phyloP scores from a whole-genome alignment of 169 alveolate genomes.

The Neospora caninum region DNA sequence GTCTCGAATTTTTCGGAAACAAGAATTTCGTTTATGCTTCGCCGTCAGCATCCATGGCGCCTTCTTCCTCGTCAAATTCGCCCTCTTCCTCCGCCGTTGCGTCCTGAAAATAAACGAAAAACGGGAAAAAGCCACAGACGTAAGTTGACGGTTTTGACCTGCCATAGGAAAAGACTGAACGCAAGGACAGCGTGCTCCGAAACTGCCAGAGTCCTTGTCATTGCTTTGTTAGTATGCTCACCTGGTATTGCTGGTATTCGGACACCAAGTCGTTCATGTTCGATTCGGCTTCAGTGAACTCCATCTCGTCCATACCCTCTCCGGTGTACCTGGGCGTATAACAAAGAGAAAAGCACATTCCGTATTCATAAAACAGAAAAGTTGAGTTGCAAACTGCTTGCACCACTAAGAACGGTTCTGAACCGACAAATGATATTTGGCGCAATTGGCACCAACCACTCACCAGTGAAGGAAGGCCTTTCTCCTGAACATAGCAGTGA shows the following conservation, averaged over 20 bases:
- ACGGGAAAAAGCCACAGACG: not conserved
- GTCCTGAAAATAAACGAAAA: constrained; percentile 81
- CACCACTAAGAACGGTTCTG: not conserved
- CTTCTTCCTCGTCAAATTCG: constrained; percentile 78
- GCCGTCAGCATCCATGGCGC: constrained; percentile 73
- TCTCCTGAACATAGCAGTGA: constrained; percentile 98
- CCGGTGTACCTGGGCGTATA: constrained; percentile 73
- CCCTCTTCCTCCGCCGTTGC: constrained; percentile 81
- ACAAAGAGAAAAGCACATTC: not conserved
- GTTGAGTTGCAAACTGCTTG: not conserved
- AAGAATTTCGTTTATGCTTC: constrained; percentile 33
- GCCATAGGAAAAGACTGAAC: too few relatives aligned
- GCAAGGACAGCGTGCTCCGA: not conserved
- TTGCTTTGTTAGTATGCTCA: not conserved
- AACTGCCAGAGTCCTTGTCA: too few relatives aligned
- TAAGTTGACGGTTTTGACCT: not conserved
- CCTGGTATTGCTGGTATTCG: constrained; percentile 98
- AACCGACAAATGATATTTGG: not conserved
- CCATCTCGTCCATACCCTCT: constrained; percentile 98
- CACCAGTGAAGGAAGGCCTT: constrained; percentile 98
- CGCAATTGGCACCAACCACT: not conserved
- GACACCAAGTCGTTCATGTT: constrained; percentile 98
- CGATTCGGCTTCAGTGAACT: constrained; percentile 98
- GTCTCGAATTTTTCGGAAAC: not conserved
- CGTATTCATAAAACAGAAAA: not conserved